Evolutionary conservation across 2,329 filamentous ascomycete species (phyloP), one percentile per base, ranked within the genome.

Genomic region (Xylariaceae sp.): DNA sequence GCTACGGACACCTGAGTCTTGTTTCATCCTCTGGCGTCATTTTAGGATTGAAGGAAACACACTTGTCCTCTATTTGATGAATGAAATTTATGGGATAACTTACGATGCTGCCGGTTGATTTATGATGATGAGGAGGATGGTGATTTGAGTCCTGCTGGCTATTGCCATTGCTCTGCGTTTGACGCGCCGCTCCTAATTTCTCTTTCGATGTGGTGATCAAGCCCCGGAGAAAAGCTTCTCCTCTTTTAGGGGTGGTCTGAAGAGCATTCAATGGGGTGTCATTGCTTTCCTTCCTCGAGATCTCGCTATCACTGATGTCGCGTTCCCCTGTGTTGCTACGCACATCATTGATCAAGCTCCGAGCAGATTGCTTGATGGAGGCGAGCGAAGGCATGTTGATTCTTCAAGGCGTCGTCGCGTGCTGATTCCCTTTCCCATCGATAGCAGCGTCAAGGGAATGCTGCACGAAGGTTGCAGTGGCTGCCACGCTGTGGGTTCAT

Each of bases 381-480:
- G 52, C 47, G 10, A 62, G 42, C 14, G 56, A 58, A 16, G 56
- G 58, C 56, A 60, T 61, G 41, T 36, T 56, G n/a, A n/a, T n/a
- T n/a, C n/a, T n/a, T n/a, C n/a, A n/a, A n/a, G n/a, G n/a, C 44
- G 14, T 46, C 41, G 43, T 17, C 11, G 32, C 36, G 45, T 48
- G 47, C 33, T 42, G 29, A 38, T 37, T 32, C 48, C n/a, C 46
- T 37, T 49, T 44, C 22, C 44, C 32, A 38, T 48, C 37, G 17
- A 38, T 40, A 47, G 49, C n/a, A n/a, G n/a, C 48, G 43, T 50
- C 44, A 19, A 52, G 41, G 49, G 43, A 44, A 53, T 41, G 45
- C 53, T 36, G 40, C 42, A 48, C 39, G 40, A 44, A 40, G 46
- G 20, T 46, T 47, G 47, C 55, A 54, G 58, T 42, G 48, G 50